These are phyloP conservation scores for Arbutus unedo DNA, from an alignment of 148 eudicot species.

Conservation along the genomic window DNA sequence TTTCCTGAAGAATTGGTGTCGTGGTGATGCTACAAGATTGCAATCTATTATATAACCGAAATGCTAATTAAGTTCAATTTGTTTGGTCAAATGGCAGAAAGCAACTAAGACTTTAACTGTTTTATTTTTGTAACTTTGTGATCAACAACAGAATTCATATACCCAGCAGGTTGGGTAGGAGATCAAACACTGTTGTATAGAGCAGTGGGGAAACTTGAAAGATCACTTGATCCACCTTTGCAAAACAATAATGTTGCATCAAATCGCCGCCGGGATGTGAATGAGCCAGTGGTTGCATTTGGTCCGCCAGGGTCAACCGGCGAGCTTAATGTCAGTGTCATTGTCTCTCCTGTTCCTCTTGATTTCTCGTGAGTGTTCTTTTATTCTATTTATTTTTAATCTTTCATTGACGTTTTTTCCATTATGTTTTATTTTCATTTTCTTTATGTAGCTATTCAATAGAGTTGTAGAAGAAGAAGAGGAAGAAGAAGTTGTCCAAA, in stretches of 20 bases:
- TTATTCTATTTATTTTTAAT: not conserved
- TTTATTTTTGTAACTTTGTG: not conserved
- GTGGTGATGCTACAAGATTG: too few relatives aligned
- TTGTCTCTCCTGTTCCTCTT: slow-evolving; percentile 69
- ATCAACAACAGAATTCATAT: slow-evolving; percentile 64
- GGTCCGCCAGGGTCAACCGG: slow-evolving; percentile 93
- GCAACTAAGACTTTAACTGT: not conserved
- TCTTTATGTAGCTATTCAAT: not conserved
- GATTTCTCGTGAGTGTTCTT: slow-evolving; percentile 72
- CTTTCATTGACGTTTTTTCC: not conserved
- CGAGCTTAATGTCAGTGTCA: slow-evolving; percentile 92
- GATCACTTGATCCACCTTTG: slow-evolving; percentile 68
- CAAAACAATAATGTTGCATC: slow-evolving; percentile 17
- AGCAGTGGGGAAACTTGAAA: slow-evolving; percentile 62
- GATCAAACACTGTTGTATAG: slow-evolving; percentile 71
- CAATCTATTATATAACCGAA: not conserved
- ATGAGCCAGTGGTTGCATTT: slow-evolving; percentile 83
- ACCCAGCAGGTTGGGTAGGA: slow-evolving; percentile 85
- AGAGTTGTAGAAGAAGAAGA: not conserved
- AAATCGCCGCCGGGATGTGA: slow-evolving; percentile 34
- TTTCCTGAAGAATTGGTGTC: too few relatives aligned
- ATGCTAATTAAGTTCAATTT: not conserved
- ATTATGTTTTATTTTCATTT: not conserved
- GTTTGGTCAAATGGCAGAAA: not conserved
- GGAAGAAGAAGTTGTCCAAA: not conserved